These are phyloP conservation scores for Phytopythium cucurbitacearum DNA, from an alignment of 352 stramenopile genomes.

Conservation along the genomic window DNA sequence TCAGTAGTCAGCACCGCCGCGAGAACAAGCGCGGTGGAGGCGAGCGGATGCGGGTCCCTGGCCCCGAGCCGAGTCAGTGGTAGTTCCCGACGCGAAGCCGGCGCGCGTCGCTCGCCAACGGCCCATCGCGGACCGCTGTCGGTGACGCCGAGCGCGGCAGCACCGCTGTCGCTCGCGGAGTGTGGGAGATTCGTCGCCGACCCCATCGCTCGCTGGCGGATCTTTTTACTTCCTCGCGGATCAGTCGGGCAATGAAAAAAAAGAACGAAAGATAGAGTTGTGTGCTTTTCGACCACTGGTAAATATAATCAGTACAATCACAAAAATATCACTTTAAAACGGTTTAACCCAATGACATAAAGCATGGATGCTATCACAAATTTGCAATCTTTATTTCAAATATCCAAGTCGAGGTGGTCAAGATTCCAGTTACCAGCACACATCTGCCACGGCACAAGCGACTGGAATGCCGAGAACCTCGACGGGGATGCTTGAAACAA, in stretches of 20 bases:
- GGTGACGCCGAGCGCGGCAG: background rate
- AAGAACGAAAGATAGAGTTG: too few relatives aligned
- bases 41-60: constrained; percentile 46
- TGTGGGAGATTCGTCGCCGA: background rate
- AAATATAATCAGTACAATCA: too few relatives aligned
- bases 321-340: too few relatives aligned
- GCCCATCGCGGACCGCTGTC: constrained; percentile 21
- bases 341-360: too few relatives aligned
- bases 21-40: background rate
- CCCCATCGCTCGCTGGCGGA: background rate
- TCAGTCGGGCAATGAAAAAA: background rate
- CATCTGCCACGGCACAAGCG: too few relatives aligned
- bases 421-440: too few relatives aligned
- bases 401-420: too few relatives aligned
- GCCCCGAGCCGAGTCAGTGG: constrained; percentile 11
- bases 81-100: constrained; percentile 21
- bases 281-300: too few relatives aligned
- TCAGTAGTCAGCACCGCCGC: constrained; percentile 7
- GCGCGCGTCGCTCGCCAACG: constrained; percentile 27
- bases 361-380: too few relatives aligned
- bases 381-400: too few relatives aligned
- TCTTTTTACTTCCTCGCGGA: background rate
- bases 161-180: background rate
- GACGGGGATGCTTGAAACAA: too few relatives aligned
- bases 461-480: too few relatives aligned